Evolutionary conservation across 2,329 filamentous ascomycete species (phyloP).

Genomic region (Paecilomyces niveus): DNA sequence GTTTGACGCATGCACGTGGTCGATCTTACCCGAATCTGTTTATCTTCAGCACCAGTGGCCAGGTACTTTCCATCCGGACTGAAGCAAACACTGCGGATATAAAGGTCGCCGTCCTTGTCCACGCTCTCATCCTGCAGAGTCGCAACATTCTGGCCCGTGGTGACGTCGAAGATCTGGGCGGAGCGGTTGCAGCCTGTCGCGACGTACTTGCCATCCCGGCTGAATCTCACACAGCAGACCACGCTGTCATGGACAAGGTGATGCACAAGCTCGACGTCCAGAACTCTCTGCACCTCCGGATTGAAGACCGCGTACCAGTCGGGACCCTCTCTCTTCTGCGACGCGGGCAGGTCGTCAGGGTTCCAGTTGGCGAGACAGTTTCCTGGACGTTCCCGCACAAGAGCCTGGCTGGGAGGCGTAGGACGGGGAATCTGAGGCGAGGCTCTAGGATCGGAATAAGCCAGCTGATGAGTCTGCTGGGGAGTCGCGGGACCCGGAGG

Average conservation of each 20-base stretch:
- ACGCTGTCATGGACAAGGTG: conserved; percentile 91
- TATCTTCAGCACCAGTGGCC: conserved; percentile 94
- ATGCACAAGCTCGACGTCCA: conserved; percentile 92
- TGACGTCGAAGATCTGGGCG: conserved; percentile 98
- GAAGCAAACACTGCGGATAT: conserved; percentile 97
- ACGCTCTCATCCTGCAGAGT: conserved; percentile 83
- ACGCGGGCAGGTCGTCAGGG: conserved; percentile 72
- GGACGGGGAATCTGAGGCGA: conserved; percentile 86
- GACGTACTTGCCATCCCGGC: conserved; percentile 88
- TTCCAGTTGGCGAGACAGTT: conserved; percentile 81
- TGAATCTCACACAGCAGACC: conserved; percentile 97
- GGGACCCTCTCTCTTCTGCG: conserved; percentile 78
- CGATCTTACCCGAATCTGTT: conserved; percentile 75
- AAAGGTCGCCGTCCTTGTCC: conserved; percentile 83
- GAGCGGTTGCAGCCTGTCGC: conserved; percentile 96
- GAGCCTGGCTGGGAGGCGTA: conserved; percentile 55
- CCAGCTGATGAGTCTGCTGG: conserved; percentile 80
- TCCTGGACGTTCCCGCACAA: conserved; percentile 46
- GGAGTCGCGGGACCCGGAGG: conserved; percentile 70
- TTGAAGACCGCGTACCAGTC: conserved; percentile 99
- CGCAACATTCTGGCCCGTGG: conserved; percentile 77
- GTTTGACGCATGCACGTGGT: background rate
- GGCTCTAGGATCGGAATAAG: conserved; percentile 73
- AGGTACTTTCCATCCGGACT: conserved; percentile 91
- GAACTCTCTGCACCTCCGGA: conserved; percentile 74